These are phyloP conservation scores for Pelargonium myrrhifolium DNA, from an alignment of 441 rosid species.

Conservation along the genomic window DNA sequence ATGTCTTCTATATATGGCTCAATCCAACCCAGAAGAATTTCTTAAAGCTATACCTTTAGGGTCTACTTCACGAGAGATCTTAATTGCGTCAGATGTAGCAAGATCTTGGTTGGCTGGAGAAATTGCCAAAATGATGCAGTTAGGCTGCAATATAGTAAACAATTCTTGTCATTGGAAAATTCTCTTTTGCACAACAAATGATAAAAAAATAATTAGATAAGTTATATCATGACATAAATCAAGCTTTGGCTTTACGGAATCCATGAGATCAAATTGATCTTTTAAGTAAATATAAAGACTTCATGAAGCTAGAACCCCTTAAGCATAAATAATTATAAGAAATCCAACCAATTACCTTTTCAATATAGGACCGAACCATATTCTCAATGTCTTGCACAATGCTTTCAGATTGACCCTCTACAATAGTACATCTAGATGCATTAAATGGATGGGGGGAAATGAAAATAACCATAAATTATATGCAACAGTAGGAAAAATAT, in stretches of 20 bases:
- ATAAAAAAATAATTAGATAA: not conserved
- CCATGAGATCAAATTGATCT: not conserved
- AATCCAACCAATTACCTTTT: constrained; percentile 51
- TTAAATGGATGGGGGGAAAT: constrained; percentile 8
- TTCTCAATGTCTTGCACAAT: constrained; percentile 80
- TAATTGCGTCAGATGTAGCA: constrained; percentile 98
- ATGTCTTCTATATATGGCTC: not conserved
- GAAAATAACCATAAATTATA: constrained; percentile 12
- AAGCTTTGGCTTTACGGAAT: too few species aligned
- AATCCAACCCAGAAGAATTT: not conserved
- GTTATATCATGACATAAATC: not conserved
- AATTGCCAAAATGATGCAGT: constrained; percentile 91
- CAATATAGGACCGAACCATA: constrained; percentile 77
- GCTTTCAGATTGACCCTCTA: constrained; percentile 87
- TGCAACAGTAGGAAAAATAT: constrained; percentile 1
- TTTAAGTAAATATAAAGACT: not conserved
- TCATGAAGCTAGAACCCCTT: not conserved
- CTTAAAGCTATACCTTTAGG: constrained; percentile 56
- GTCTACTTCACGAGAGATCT: constrained; percentile 98
- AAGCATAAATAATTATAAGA: not conserved
- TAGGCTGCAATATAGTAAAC: constrained; percentile 46
- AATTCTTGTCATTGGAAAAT: not conserved
- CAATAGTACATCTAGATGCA: constrained; percentile 18
- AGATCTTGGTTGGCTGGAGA: constrained; percentile 99
- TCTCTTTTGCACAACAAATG: not conserved